These are phyloP conservation scores for Benincasa hispida DNA, from an alignment of 306 rosid species.

Conservation along the genomic window DNA sequence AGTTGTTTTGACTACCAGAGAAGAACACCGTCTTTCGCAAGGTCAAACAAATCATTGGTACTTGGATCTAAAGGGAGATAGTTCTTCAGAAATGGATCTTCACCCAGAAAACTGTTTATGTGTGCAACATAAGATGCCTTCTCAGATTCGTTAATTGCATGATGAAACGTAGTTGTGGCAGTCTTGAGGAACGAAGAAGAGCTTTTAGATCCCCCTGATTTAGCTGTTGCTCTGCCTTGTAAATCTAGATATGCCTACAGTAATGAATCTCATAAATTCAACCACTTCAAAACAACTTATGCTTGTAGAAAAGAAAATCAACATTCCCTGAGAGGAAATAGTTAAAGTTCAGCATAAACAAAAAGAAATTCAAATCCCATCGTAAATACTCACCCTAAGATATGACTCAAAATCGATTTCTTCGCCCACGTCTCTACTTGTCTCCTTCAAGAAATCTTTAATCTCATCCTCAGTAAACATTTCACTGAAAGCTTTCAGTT, in stretches of 20 bases:
- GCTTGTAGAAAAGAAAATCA: neutral
- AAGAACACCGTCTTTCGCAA: slow-evolving; percentile 87
- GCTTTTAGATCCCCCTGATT: slow-evolving; percentile 53
- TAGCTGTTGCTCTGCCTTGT: slow-evolving; percentile 41
- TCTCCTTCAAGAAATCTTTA: slow-evolving; percentile 34
- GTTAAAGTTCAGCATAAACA: neutral
- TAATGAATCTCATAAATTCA: slow-evolving; percentile 11
- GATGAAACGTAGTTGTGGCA: slow-evolving; percentile 79
- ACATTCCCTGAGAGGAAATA: neutral
- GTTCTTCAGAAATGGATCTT: slow-evolving; percentile 68
- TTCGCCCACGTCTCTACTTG: slow-evolving; percentile 32
- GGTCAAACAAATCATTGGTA: slow-evolving; percentile 73
- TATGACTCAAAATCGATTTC: slow-evolving; percentile 84
- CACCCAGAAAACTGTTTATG: slow-evolving; percentile 68
- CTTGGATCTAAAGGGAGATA: slow-evolving; percentile 81
- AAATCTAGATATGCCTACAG: slow-evolving; percentile 65
- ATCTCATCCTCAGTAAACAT: slow-evolving; percentile 61
- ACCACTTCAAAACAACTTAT: neutral
- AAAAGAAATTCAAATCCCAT: neutral
- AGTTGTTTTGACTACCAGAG: slow-evolving; percentile 54
- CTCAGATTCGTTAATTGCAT: slow-evolving; percentile 86
- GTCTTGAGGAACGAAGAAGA: slow-evolving; percentile 84
- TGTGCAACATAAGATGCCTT: slow-evolving; percentile 90
- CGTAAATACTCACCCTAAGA: slow-evolving; percentile 52
- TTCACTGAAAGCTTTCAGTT: slow-evolving; percentile 46